Base-by-base conservation (phyloP, 768 basidiomycete genomes). In the Artomyces pyxidatus region DNA sequence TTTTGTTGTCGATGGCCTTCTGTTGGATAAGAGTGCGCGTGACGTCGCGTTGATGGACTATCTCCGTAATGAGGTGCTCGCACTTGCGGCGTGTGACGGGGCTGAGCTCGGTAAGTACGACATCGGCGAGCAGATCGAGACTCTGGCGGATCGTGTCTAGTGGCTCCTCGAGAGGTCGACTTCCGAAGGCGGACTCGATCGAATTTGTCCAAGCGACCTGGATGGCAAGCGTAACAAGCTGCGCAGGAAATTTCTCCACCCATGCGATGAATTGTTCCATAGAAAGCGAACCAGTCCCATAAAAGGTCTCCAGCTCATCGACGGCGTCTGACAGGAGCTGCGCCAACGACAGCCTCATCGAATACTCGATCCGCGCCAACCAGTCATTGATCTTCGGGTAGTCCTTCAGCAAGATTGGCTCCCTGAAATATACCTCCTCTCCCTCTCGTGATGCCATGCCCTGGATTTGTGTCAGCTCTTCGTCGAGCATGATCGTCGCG, bases 301-400 rank as follows among this genome's bases (percentile, higher is more conserved):
- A 96, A 69, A 98, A 89, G 4, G 68, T 63, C 57, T 86, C 79
- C 4, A 98, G 73, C 63, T 94, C 90, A 5, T 68, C 69, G 26
- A 94, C 90, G 1, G 90, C 83, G 30, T 86, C 82, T 11, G 78
- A 79, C 19, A 98, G 78, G 8, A 92, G 71, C 48, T 81, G 74
- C 2, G 96, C 90, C 40, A 99, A 75, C 9, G 95, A 93, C 17
- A 85, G 60, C 23, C 89, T 79, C 94, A 98, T 98, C 76, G 90
- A 88, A 2, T 81, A 74, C 65, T 99, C 96, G 46, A 98, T 76
- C 57, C 82, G 84, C 37, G 86, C 85, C 38, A 99, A 76, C 96
- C 96, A 99, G 61, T 99, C 96, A 62, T 99, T 99, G 72, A 99
- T 97, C 70, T 93, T 94, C 4, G 94, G 89, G 64, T 79, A 95